Conservation (phyloP, 2,329 filamentous ascomycete species). For the Colletotrichum graminicola region DNA sequence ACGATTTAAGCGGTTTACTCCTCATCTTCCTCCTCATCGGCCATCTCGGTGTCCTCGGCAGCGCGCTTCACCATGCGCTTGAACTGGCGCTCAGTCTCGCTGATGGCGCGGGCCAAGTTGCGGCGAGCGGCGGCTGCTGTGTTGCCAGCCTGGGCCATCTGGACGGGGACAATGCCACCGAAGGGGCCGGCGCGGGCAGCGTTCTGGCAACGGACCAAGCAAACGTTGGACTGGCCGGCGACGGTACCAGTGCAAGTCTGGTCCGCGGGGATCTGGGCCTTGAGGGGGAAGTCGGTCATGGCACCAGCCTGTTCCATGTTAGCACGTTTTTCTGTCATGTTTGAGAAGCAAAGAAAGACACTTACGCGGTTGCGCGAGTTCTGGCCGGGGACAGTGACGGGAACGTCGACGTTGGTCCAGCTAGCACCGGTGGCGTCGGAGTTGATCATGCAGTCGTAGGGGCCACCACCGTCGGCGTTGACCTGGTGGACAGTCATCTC, state of each 20-base stretch:
- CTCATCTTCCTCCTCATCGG: conserved; percentile 30
- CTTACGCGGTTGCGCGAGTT: conserved; percentile 59
- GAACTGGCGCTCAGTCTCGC: conserved; percentile 41
- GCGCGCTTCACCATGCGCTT: conserved; percentile 45
- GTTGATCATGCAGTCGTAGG: conserved; percentile 71
- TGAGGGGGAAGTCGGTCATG: conserved; percentile 59
- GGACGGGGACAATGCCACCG: conserved; percentile 56
- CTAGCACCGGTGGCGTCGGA: conserved; percentile 63
- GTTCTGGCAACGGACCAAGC: conserved; percentile 71
- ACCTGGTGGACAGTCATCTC: conserved; percentile 63
- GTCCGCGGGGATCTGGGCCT: conserved; percentile 62
- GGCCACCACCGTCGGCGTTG: conserved; percentile 46
- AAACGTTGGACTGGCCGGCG: conserved; percentile 66
- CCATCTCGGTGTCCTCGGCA: conserved; percentile 6
- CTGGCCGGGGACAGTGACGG: conserved; percentile 63
- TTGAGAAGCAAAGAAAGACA: background rate
- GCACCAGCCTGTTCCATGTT: conserved; percentile 49
- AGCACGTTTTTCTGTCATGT: background rate
- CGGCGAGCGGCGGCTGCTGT: conserved; percentile 39
- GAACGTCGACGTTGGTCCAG: conserved; percentile 64
- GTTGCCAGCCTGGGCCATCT: conserved; percentile 35
- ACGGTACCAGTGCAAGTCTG: conserved; percentile 68
- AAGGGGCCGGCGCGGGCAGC: conserved; percentile 68
- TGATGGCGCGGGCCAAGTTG: conserved; percentile 35
- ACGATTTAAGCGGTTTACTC: conserved; percentile 31